Percentiles rank a stretch among this genome's conserved stretches.
Evolutionary conservation across 2,329 filamentous ascomycete genomes (phyloP).

Genomic region (Trichoderma arundinaceum): DNA sequence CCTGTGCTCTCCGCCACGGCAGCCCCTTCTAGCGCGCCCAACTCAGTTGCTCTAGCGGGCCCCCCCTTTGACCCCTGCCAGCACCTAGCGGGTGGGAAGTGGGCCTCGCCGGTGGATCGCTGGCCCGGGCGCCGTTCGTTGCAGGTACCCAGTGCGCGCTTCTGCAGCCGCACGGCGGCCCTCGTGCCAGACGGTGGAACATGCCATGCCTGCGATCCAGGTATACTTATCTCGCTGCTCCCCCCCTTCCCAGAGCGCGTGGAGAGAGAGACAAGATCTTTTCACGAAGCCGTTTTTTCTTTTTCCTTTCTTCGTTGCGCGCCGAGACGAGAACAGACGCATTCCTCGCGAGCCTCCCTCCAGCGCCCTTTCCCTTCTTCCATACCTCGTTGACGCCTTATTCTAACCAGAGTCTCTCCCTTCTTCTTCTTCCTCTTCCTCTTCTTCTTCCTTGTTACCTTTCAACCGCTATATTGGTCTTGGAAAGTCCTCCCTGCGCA

Average conservation of each 20-base stretch:
- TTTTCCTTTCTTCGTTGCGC: background rate
- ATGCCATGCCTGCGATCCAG: constrained; percentile 29
- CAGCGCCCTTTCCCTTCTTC: constrained; percentile 18
- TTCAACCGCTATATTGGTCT: constrained; percentile 13
- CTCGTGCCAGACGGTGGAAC: constrained; percentile 31
- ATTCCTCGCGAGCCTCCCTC: constrained; percentile 30
- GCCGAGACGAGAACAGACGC: constrained; percentile 25
- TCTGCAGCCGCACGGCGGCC: constrained; percentile 4
- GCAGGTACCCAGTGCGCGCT: constrained; percentile 29
- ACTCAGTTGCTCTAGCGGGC: background rate
- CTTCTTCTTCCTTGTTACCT: constrained; percentile 19
- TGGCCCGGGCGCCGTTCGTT: constrained; percentile 24
- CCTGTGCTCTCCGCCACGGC: too few relatives aligned
- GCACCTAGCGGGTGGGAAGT: background rate
- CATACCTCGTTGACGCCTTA: constrained; percentile 25
- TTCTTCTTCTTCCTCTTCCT: constrained; percentile 13
- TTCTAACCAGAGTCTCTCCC: constrained; percentile 23
- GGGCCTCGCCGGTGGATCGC: constrained; percentile 8
- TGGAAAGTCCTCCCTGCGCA: constrained; percentile 22
- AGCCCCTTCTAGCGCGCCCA: too few relatives aligned
- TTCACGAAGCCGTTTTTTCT: background rate
- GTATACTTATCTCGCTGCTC: constrained; percentile 18
- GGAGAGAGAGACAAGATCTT: constrained; percentile 3
- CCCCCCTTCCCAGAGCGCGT: constrained; percentile 17
- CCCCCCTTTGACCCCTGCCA: constrained; percentile 21